Evolutionary conservation across 1,284 basidiomycete species (phyloP).

Genomic region (Trichosporon inkin): DNA sequence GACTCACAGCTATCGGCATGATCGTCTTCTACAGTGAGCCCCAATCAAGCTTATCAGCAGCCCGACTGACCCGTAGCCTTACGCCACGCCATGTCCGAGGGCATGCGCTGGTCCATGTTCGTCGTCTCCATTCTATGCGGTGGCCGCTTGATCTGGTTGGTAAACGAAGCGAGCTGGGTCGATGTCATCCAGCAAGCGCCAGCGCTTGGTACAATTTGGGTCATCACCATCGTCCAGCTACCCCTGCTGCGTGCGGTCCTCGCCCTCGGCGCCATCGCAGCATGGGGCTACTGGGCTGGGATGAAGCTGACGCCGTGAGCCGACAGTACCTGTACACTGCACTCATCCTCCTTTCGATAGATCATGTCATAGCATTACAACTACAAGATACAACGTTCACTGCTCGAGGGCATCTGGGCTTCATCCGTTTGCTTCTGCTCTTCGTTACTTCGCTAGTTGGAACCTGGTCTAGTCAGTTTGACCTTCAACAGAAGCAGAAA

Average conservation of each 20-base stretch:
- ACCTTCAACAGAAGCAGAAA: neutral
- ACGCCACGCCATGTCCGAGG: constrained; percentile 29
- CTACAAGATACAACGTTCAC: neutral
- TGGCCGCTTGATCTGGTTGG: constrained; percentile 47
- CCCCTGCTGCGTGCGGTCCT: constrained; percentile 40
- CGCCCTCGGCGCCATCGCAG: constrained; percentile 20
- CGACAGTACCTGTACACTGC: neutral
- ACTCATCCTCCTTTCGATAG: neutral
- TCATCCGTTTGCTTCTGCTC: neutral
- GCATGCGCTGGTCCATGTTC: constrained; percentile 33
- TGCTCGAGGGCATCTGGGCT: constrained; percentile 1
- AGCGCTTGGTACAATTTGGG: constrained; percentile 49
- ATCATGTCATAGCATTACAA: constrained; percentile 11
- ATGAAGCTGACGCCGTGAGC: constrained; percentile 10
- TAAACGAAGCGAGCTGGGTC: constrained; percentile 45
- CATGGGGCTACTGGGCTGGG: neutral
- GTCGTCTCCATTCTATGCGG: constrained; percentile 36
- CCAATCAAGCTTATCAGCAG: neutral
- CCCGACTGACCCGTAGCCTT: constrained; percentile 25
- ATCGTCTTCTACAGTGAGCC: constrained; percentile 42
- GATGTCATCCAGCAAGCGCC: constrained; percentile 45
- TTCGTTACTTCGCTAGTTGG: neutral
- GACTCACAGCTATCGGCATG: constrained; percentile 34
- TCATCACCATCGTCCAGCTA: constrained; percentile 48
- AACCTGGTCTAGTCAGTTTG: neutral